A percentile compares a stretch with the other conserved stretches of the same genome.
These are phyloP conservation scores for Cordyceps cateniannulata DNA, from an alignment of 2,329 filamentous ascomycete genomes.

Conservation along the genomic window DNA sequence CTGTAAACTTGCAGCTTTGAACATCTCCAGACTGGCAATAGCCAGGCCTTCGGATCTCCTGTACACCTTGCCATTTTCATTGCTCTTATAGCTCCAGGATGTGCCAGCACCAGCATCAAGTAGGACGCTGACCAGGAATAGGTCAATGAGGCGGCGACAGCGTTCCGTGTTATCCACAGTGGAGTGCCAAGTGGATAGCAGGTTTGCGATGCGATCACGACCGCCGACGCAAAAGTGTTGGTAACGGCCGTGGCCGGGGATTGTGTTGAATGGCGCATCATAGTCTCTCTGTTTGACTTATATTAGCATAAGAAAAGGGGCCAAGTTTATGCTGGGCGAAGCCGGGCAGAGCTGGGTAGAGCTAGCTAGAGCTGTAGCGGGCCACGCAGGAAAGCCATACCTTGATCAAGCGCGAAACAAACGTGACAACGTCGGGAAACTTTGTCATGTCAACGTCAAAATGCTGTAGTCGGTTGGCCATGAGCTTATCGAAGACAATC, in stretches of 20 bases:
- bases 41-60: slow-evolving; percentile 83
- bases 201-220: slow-evolving; percentile 63
- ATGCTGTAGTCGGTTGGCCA: slow-evolving; percentile 70
- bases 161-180: slow-evolving; percentile 66
- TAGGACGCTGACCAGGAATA: slow-evolving; percentile 74
- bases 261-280: slow-evolving; percentile 50
- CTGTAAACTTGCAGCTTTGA: slow-evolving; percentile 57
- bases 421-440: slow-evolving; percentile 75
- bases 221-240: slow-evolving; percentile 82
- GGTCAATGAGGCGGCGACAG: slow-evolving; percentile 67
- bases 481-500: slow-evolving; percentile 69
- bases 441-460: slow-evolving; percentile 85
- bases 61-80: slow-evolving; percentile 77
- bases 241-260: slow-evolving; percentile 81
- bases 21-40: slow-evolving; percentile 76
- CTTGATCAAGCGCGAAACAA: slow-evolving; percentile 93
- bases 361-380: not conserved
- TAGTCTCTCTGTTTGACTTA: slow-evolving; percentile 41
- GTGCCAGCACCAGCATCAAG: slow-evolving; percentile 86
- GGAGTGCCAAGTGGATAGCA: slow-evolving; percentile 63
- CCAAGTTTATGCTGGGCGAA: too few species aligned
- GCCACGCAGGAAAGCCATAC: slow-evolving; percentile 39
- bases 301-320: not conserved
- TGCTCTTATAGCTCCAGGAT: slow-evolving; percentile 87
- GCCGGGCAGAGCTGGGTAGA: not conserved